Evolutionary conservation across 139 green algal genomes (phyloP).

Genomic region (Auxenochlorella protothecoides): DNA sequence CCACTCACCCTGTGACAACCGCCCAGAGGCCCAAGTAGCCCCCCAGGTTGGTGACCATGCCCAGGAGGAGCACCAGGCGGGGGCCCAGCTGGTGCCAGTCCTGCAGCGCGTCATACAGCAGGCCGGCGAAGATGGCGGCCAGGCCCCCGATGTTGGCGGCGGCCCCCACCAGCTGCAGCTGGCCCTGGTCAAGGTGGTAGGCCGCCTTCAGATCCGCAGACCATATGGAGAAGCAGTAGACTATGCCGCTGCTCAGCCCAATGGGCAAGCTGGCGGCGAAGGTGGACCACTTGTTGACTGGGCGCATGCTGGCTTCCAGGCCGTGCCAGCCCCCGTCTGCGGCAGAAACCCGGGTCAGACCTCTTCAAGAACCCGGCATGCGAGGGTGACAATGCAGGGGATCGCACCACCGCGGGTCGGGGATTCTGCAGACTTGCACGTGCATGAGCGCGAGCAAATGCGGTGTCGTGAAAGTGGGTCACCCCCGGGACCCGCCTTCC

Average conservation of each 20-base stretch:
- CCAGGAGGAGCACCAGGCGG: conserved; percentile 21
- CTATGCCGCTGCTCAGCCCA: conserved; percentile 11
- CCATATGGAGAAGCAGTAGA: conserved; percentile 25
- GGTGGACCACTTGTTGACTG: conserved; percentile 17
- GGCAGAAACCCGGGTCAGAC: too few species aligned
- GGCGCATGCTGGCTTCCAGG: conserved; percentile 5
- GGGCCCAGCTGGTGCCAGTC: conserved; percentile 19
- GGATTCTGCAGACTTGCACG: too few species aligned
- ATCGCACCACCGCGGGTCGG: too few species aligned
- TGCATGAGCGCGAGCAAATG: too few species aligned
- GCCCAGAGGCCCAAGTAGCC: too few species aligned
- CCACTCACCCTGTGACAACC: too few species aligned
- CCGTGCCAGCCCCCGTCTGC: too few species aligned
- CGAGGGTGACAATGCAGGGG: too few species aligned
- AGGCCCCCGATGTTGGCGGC: conserved; percentile 18
- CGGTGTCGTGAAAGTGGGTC: too few species aligned
- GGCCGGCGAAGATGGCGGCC: conserved; percentile 17
- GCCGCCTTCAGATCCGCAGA: conserved; percentile 1
- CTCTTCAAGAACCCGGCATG: too few species aligned
- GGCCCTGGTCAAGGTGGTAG: conserved; percentile 13
- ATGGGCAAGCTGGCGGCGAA: conserved; percentile 14
- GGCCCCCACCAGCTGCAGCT: conserved; percentile 10
- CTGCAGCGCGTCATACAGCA: conserved; percentile 30
- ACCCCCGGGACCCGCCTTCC: too few species aligned
- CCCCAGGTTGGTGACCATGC: conserved; percentile 60